Evolutionary conservation across 2,329 filamentous ascomycete genomes (phyloP).

Genomic region (Stemphylium beticola): DNA sequence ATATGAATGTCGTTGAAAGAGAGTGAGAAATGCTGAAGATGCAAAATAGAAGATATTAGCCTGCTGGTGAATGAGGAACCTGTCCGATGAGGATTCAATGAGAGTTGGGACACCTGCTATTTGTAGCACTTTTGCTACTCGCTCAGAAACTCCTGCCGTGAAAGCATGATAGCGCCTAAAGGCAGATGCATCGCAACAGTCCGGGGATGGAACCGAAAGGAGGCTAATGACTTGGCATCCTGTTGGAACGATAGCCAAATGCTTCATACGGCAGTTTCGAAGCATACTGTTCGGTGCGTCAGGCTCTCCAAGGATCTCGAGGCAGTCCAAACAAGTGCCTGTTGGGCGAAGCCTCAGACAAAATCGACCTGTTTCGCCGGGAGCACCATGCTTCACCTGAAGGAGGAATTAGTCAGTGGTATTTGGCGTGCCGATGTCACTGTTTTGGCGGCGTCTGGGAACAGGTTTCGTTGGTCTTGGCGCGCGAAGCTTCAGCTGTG

Average conservation of each 20-base stretch:
- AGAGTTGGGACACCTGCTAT: constrained; percentile 23
- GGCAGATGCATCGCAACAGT: constrained; percentile 10
- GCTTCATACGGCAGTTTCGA: constrained; percentile 23
- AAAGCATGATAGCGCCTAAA: constrained; percentile 14
- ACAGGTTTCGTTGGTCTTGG: constrained; percentile 42
- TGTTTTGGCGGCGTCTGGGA: constrained; percentile 44
- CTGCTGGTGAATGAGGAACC: constrained; percentile 37
- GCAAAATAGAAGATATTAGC: constrained; percentile 28
- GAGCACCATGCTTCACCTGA: constrained; percentile 12
- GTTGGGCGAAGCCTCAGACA: constrained; percentile 18
- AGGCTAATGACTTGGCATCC: neutral
- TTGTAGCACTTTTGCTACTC: constrained; percentile 24
- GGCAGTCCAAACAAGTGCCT: constrained; percentile 3
- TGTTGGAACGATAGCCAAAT: constrained; percentile 14
- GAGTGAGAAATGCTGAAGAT: constrained; percentile 25
- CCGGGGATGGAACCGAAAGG: constrained; percentile 14
- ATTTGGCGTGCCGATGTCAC: constrained; percentile 35
- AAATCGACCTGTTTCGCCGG: constrained; percentile 14
- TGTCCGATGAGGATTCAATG: constrained; percentile 29
- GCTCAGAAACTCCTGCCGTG: neutral
- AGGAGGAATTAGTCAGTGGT: constrained; percentile 15
- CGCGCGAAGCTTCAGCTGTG: constrained; percentile 27
- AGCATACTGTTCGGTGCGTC: constrained; percentile 23
- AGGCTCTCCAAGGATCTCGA: constrained; percentile 10
- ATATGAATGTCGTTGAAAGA: constrained; percentile 5